These are phyloP conservation scores for Mycena vitilis DNA, from an alignment of 768 basidiomycete species.

Conservation along the genomic window DNA sequence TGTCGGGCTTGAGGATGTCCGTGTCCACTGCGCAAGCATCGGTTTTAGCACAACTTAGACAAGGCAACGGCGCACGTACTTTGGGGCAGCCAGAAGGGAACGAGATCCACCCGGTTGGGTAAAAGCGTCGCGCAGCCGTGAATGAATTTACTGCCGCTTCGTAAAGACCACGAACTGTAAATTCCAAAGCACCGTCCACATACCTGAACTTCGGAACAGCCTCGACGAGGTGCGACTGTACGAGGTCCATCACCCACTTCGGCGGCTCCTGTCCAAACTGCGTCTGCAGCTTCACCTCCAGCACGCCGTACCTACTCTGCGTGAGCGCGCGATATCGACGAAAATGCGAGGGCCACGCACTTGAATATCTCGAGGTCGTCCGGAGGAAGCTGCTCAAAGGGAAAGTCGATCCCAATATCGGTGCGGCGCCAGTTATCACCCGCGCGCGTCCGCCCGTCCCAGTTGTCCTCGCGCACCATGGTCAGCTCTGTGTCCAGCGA, in stretches of 20 bases:
- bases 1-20: slow-evolving; percentile 94
- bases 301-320: slow-evolving; percentile 78
- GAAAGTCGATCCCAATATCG: slow-evolving; percentile 93
- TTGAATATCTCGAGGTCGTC: slow-evolving; percentile 96
- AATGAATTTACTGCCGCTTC: slow-evolving; percentile 81
- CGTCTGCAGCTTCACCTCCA: slow-evolving; percentile 98
- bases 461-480: slow-evolving; percentile 95
- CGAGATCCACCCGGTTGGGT: slow-evolving; percentile 92
- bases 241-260: slow-evolving; percentile 96
- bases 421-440: slow-evolving; percentile 93
- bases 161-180: too few species aligned
- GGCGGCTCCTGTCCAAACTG: slow-evolving; percentile 96
- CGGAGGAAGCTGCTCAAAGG: slow-evolving; percentile 78
- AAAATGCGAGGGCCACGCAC: slow-evolving; percentile 48
- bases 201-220: slow-evolving; percentile 98
- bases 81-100: slow-evolving; percentile 99
- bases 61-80: slow-evolving; percentile 63
- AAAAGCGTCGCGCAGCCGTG: slow-evolving; percentile 95
- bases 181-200: too few species aligned
- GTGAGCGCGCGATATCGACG: slow-evolving; percentile 15
- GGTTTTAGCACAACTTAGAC: background rate
- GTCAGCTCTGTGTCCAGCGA: slow-evolving; percentile 97
- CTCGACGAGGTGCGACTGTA: slow-evolving; percentile 94
- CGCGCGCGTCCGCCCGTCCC: slow-evolving; percentile 85
- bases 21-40: slow-evolving; percentile 78